Conservation (phyloP, 306 rosid species). For the Citrullus colocynthis region DNA sequence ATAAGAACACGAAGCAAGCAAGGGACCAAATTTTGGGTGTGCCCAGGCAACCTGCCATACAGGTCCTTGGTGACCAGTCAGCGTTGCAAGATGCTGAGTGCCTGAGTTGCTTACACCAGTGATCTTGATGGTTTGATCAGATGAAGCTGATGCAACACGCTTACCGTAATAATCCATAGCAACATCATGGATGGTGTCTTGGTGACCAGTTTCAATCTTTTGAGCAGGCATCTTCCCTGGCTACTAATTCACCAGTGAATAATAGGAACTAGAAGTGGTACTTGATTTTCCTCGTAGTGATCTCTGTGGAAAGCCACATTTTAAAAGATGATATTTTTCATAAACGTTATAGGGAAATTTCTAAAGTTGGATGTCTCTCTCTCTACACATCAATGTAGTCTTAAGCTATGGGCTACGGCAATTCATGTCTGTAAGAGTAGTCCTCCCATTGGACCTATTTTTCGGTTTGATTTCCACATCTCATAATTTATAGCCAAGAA, state of each 20-base stretch:
- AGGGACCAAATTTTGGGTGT: slow-evolving; percentile 67
- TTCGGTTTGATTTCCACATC: not conserved
- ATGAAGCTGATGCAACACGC: slow-evolving; percentile 70
- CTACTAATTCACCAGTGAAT: not conserved
- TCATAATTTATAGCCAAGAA: not conserved
- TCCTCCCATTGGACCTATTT: not conserved
- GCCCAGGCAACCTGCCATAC: slow-evolving; percentile 85
- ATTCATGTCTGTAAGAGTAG: not conserved
- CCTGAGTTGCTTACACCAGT: slow-evolving; percentile 58
- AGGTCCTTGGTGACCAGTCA: slow-evolving; percentile 71
- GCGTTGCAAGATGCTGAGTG: slow-evolving; percentile 62
- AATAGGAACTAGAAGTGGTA: not conserved
- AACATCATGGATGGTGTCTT: slow-evolving; percentile 61
- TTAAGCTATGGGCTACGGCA: not conserved
- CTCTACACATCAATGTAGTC: not conserved
- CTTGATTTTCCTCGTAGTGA: not conserved
- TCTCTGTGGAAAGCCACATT: not conserved
- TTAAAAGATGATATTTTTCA: not conserved
- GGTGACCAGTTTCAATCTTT: slow-evolving; percentile 75
- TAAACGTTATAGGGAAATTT: not conserved
- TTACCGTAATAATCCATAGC: slow-evolving; percentile 79
- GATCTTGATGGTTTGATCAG: slow-evolving; percentile 71
- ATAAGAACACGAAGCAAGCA: slow-evolving; percentile 64
- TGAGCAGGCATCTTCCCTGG: slow-evolving; percentile 42
- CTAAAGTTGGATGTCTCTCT: not conserved